Evolutionary conservation across 768 basidiomycete species (phyloP).

Genomic region (Solioccasus polychromus): DNA sequence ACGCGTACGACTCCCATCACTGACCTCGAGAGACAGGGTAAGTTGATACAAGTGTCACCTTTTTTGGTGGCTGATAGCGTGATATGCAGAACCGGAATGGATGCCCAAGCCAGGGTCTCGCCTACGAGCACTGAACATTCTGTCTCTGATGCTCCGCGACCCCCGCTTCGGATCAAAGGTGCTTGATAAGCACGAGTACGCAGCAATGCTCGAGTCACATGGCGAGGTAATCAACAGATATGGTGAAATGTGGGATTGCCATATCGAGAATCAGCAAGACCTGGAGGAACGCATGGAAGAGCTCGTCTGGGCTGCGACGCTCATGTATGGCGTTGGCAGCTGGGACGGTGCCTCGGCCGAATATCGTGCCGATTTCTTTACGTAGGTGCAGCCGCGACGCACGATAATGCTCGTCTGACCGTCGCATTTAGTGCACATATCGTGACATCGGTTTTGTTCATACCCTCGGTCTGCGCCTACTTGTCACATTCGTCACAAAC

Average conservation of each 20-base stretch:
- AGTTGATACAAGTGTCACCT: neutral
- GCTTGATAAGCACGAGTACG: conserved; percentile 34
- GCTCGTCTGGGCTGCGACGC: conserved; percentile 50
- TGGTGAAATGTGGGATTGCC: conserved; percentile 46
- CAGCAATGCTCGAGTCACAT: conserved; percentile 34
- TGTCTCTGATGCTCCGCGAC: conserved; percentile 55
- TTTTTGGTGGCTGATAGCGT: neutral
- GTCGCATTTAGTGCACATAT: conserved; percentile 56
- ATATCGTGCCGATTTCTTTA: conserved; percentile 67
- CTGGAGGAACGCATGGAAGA: conserved; percentile 58
- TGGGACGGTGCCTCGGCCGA: conserved; percentile 35
- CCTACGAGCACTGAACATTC: conserved; percentile 45
- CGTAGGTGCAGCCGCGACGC: conserved; percentile 39
- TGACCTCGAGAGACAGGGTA: conserved; percentile 21
- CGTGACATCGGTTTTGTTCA: conserved; percentile 63
- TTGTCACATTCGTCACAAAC: conserved; percentile 57
- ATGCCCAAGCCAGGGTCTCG: conserved; percentile 33
- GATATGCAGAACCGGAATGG: conserved; percentile 20
- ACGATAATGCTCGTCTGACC: conserved; percentile 2
- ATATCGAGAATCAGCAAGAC: conserved; percentile 35
- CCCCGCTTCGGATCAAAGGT: conserved; percentile 30
- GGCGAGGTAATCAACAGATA: conserved; percentile 42
- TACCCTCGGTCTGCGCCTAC: conserved; percentile 47
- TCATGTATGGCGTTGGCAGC: conserved; percentile 63
- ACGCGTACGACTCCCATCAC: conserved; percentile 19